Conservation (phyloP, 306 rosid genomes). For the Prunus armeniaca region DNA sequence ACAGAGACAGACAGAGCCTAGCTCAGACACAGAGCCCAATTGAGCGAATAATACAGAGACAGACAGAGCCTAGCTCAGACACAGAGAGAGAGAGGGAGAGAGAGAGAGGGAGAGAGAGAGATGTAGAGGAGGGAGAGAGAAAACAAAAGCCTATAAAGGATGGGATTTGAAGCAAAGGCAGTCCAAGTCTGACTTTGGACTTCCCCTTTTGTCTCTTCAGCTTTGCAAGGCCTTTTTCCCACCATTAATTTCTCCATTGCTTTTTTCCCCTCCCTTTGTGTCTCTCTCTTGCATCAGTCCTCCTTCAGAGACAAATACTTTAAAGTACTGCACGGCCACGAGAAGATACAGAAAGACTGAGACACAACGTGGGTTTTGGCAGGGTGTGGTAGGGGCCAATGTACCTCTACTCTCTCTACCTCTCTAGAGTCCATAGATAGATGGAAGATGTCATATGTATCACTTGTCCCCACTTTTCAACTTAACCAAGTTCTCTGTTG, state of each 20-base stretch:
- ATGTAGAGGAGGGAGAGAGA: not conserved
- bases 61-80: no score
- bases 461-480: no score
- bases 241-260: not conserved
- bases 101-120: slow-evolving; percentile 5
- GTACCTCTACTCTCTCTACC: not conserved
- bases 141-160: slow-evolving; percentile 17
- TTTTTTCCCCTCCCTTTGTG: not conserved
- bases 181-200: slow-evolving; percentile 25
- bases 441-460: no score
- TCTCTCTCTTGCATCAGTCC: not conserved
- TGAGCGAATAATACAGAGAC: no score
- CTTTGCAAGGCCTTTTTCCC: not conserved
- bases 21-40: not conserved
- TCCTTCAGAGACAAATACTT: slow-evolving; percentile 8
- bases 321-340: slow-evolving; percentile 29
- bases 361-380: slow-evolving; percentile 37
- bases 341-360: slow-evolving; percentile 36
- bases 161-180: slow-evolving; percentile 13
- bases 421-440: not conserved
- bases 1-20: not conserved
- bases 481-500: no score
- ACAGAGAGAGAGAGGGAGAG: slow-evolving; percentile 6
- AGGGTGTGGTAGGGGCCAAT: not conserved
- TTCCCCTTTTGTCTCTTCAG: slow-evolving; percentile 56